A percentile compares a stretch with the other conserved stretches of the same genome.
Conservation (phyloP, 2,329 filamentous ascomycete genomes). For the Aspergillus ochraceoroseus region DNA sequence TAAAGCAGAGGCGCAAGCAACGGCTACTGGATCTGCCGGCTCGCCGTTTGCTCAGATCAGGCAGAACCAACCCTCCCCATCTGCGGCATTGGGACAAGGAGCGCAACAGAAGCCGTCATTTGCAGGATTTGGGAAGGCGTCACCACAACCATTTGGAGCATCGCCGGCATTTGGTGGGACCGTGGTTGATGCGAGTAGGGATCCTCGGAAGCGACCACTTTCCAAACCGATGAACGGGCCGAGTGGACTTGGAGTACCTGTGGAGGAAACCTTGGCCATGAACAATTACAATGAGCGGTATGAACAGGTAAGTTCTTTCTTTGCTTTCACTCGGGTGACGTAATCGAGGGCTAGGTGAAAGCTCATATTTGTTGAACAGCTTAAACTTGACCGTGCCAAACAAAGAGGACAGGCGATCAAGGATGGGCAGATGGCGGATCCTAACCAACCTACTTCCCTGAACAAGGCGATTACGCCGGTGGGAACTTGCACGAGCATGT, state of each 20-base stretch:
- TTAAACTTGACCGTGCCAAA: slow-evolving; percentile 48
- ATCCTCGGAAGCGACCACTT: slow-evolving; percentile 15
- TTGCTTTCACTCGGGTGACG: background rate
- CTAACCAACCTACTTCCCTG: slow-evolving; percentile 56
- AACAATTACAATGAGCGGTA: slow-evolving; percentile 35
- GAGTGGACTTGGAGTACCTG: slow-evolving; percentile 12
- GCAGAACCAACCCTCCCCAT: slow-evolving; percentile 17
- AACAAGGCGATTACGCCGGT: slow-evolving; percentile 58
- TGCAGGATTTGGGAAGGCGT: slow-evolving; percentile 19
- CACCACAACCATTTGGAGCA: slow-evolving; percentile 14
- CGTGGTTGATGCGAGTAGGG: slow-evolving; percentile 16
- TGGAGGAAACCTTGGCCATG: slow-evolving; percentile 25
- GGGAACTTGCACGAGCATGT: slow-evolving; percentile 61
- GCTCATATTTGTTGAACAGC: slow-evolving; percentile 31
- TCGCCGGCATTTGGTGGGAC: slow-evolving; percentile 16
- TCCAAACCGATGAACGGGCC: slow-evolving; percentile 12
- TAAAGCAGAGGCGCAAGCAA: slow-evolving; percentile 14
- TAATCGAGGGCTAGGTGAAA: background rate
- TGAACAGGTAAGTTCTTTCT: slow-evolving; percentile 31
- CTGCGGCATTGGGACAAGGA: slow-evolving; percentile 18
- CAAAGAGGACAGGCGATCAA: slow-evolving; percentile 51
- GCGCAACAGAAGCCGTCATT: slow-evolving; percentile 22
- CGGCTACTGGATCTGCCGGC: slow-evolving; percentile 3
- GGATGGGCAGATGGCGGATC: slow-evolving; percentile 54
- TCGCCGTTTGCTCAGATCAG: slow-evolving; percentile 29